Percentiles rank a stretch among this genome's conserved stretches.
Conservation (phyloP, 345 rosid genomes). For the Euphorbia tirucalli region DNA sequence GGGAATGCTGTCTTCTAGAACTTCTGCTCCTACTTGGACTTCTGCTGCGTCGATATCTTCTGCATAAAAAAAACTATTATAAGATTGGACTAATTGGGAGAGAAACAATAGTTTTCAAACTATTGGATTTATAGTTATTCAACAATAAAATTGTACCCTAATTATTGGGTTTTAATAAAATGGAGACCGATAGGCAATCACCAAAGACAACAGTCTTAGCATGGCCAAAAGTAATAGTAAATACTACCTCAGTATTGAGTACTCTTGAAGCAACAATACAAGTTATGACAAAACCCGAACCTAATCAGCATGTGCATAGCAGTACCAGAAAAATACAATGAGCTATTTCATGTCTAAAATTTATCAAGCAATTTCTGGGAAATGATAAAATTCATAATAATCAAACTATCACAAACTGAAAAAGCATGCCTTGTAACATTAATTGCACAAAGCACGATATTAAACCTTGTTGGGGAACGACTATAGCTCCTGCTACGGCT, state of each 20-base stretch:
- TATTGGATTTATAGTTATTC: not conserved
- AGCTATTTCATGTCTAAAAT: not conserved
- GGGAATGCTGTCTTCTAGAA: conserved; percentile 54
- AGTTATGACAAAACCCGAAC: not conserved
- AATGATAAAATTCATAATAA: not conserved
- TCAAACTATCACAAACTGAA: not conserved
- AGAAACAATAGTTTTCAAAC: not conserved
- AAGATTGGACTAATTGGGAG: not conserved
- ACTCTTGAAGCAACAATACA: not conserved
- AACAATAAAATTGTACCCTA: not conserved
- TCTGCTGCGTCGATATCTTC: conserved; percentile 57
- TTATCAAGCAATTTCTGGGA: not conserved
- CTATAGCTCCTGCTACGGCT: conserved; percentile 87
- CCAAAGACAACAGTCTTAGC: not conserved
- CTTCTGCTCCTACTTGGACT: conserved; percentile 63
- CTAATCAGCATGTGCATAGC: not conserved
- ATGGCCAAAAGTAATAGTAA: not conserved
- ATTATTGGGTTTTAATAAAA: not conserved
- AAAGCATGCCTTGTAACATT: not conserved
- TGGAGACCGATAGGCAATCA: not conserved
- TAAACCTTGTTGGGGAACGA: conserved; percentile 82
- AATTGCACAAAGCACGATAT: not conserved
- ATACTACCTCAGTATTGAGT: not conserved
- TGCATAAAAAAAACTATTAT: conserved; percentile 22
- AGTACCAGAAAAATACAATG: not conserved